Base-by-base conservation (phyloP, 352 stramenopile genomes). In the Thraustochytrium striatum region DNA sequence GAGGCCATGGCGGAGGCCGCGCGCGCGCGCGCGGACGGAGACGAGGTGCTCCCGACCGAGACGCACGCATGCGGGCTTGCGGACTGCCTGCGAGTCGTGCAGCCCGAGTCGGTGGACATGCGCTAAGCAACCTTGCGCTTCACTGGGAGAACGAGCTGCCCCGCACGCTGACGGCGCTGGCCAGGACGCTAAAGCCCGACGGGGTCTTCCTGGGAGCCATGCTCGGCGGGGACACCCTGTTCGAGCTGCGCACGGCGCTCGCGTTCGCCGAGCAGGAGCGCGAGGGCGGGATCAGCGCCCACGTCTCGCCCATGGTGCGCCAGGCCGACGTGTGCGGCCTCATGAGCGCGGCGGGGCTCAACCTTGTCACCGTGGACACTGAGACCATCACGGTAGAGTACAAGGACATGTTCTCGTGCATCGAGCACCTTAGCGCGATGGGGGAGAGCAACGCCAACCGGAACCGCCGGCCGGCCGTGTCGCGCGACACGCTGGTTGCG, bases 131-230 rank as follows among this genome's bases (percentile, higher is more conserved):
- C 5, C 86, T 97, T 70, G 88, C 86, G 19, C 84, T 99, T 65
- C 95, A 99, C 84, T 99, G 95, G 95, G 88, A 98, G 25, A 99
- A 99, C 85, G 92, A 81, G 19, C 41, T 83, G 0, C 36, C 41
- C 32, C 25, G 43, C 41, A n/a, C 68, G 11, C 35, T 85, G 59
- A 2, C 13, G 25, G 2, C 93, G 84, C 87, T 93, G 36, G 85
- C 87, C 35, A 30, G 90, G 87, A 82, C 95, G 69, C 83, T 99
- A 0, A 98, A 98, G 86, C 94, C 95, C 0, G 94, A 99, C 83
- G 95, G 96, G 19, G 94, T 93, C 47, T 97, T 99, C 80, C 87
- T 99, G 43, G 95, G 93, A 35, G 91, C 94, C 0, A 94, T 99
- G 72, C 87, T 98, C 19, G 95, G 95, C 38, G 95, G 94, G 53